Evolutionary conservation across 1,284 basidiomycete genomes (phyloP).

Genomic region (Puccinia novopanici): DNA sequence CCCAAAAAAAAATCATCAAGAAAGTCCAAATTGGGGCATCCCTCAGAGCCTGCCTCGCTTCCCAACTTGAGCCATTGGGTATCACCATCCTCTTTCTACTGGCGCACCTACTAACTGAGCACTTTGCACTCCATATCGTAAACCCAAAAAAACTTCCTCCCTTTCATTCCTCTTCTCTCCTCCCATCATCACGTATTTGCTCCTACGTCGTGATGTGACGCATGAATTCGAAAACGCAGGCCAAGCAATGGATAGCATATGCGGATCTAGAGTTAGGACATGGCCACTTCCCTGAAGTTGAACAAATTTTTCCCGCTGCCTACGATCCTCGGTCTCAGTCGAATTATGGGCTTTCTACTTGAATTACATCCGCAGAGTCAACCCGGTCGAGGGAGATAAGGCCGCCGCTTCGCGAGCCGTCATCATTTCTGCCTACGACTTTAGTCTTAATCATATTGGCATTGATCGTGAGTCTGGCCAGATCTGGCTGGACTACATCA

Average conservation of each 20-base stretch:
- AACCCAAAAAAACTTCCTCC: not conserved
- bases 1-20: slow-evolving; percentile 65
- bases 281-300: slow-evolving; percentile 70
- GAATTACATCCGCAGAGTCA: slow-evolving; percentile 71
- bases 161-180: not conserved
- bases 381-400: slow-evolving; percentile 61
- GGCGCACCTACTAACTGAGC: slow-evolving; percentile 31
- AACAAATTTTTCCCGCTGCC: slow-evolving; percentile 74
- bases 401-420: slow-evolving; percentile 66
- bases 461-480: slow-evolving; percentile 66
- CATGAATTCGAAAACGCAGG: slow-evolving; percentile 53
- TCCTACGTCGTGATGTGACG: not conserved
- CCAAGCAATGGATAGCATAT: slow-evolving; percentile 66
- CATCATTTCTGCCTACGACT: slow-evolving; percentile 88
- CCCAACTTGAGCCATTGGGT: slow-evolving; percentile 11
- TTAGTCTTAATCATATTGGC: slow-evolving; percentile 84
- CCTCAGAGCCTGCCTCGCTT: not conserved
- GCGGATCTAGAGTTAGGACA: slow-evolving; percentile 73
- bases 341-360: slow-evolving; percentile 85
- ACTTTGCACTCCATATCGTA: not conserved
- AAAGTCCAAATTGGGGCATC: not conserved
- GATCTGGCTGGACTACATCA: slow-evolving; percentile 71
- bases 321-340: slow-evolving; percentile 77
- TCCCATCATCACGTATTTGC: not conserved
- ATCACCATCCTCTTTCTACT: slow-evolving; percentile 1